These are phyloP conservation scores for Penicillium canescens DNA, from an alignment of 495 filamentous ascomycete species.

Conservation along the genomic window DNA sequence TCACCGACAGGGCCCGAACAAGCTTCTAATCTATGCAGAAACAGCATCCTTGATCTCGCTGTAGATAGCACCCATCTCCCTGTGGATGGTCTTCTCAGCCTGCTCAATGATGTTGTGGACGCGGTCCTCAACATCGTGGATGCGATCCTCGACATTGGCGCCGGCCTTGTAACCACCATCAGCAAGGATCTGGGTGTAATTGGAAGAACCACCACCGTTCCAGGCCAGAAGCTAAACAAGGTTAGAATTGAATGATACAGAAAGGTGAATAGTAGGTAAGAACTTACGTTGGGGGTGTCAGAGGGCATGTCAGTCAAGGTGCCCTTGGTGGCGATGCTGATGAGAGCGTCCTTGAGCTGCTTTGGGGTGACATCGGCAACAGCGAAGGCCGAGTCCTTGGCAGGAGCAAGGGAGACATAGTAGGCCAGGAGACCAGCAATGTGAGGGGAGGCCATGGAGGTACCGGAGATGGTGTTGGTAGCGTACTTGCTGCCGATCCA, in stretches of 20 bases:
- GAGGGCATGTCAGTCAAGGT: conserved; percentile 80
- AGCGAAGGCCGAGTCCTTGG: conserved; percentile 83
- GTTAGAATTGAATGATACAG: conserved; percentile 39
- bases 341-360: conserved; percentile 87
- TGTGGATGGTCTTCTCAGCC: conserved; percentile 38
- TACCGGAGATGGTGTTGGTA: conserved; percentile 97
- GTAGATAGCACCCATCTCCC: conserved; percentile 47
- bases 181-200: conserved; percentile 84
- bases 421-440: conserved; percentile 96
- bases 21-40: conserved; percentile 33
- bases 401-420: conserved; percentile 92
- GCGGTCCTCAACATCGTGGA: conserved; percentile 22
- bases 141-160: conserved; percentile 10
- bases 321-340: conserved; percentile 78
- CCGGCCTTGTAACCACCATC: conserved; percentile 52
- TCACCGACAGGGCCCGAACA: conserved; percentile 20
- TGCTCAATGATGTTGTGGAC: conserved; percentile 34
- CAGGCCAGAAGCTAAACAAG: conserved; percentile 77
- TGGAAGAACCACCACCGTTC: conserved; percentile 94
- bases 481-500: conserved; percentile 96
- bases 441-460: conserved; percentile 98
- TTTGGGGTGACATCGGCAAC: conserved; percentile 87
- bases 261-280: background rate
- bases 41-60: conserved; percentile 48
- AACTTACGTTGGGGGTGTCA: conserved; percentile 75